phyloP scores from a whole-genome alignment of 148 eudicot genomes.

The Silene latifolia region DNA sequence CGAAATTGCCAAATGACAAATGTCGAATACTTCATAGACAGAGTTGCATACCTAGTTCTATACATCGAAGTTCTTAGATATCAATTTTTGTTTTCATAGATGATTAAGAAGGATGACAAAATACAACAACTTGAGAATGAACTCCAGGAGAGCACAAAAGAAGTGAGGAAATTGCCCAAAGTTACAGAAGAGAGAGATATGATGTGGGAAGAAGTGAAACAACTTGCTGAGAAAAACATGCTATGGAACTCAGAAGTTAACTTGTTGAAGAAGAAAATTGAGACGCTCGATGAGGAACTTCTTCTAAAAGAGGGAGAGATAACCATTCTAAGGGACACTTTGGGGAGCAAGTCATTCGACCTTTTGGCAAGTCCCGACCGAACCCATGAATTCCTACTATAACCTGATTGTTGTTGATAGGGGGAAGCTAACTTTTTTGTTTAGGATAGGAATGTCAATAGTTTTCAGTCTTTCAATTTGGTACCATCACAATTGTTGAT shows the following conservation, averaged over 20 bases:
- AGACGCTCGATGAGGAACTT: conserved; percentile 75
- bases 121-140: conserved; percentile 49
- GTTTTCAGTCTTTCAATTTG: neutral
- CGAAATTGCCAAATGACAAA: no score
- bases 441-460: conserved; percentile 15
- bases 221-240: conserved; percentile 75
- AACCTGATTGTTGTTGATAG: neutral
- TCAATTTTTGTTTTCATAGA: conserved; percentile 27
- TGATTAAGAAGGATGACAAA: conserved; percentile 70
- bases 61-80: neutral
- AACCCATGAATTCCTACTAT: conserved; percentile 21
- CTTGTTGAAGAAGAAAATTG: conserved; percentile 67
- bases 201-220: conserved; percentile 84
- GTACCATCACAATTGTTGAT: neutral
- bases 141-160: conserved; percentile 64
- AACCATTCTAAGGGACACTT: conserved; percentile 58
- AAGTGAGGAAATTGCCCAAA: conserved; percentile 60
- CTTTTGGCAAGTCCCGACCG: conserved; percentile 59
- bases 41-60: no score
- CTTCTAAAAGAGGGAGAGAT: conserved; percentile 91
- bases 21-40: no score
- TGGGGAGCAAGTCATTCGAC: conserved; percentile 67
- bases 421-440: neutral
- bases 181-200: conserved; percentile 74
- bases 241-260: conserved; percentile 60